phyloP scores from a whole-genome alignment of 169 alveolate species.

The Cryptosporidium sp. region DNA sequence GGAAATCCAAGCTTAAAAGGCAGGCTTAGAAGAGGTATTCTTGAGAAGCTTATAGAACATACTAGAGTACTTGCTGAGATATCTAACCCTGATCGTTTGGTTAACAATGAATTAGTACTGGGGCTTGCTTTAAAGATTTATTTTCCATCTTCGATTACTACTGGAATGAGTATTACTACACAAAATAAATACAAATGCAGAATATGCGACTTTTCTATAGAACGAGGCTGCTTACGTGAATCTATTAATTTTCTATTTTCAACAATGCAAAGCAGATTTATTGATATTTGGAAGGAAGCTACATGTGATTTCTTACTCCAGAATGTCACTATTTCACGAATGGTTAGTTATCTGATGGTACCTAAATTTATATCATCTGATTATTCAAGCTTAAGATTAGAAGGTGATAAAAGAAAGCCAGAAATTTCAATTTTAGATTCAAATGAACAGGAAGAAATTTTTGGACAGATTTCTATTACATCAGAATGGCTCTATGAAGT shows the following conservation, averaged over 20 bases:
- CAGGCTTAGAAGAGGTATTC: not conserved
- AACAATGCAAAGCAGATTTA: conserved; percentile 28
- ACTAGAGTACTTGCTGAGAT: conserved; percentile 26
- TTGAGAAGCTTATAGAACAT: conserved; percentile 12
- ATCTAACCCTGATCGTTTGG: not conserved
- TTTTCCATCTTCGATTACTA: conserved; percentile 43
- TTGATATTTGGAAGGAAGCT: conserved; percentile 52
- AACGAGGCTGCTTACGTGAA: not conserved
- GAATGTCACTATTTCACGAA: conserved; percentile 19
- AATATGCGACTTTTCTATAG: conserved; percentile 10
- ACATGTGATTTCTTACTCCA: conserved; percentile 49
- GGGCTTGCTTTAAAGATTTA: conserved; percentile 20
- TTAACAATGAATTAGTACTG: not conserved
- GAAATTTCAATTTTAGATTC: conserved; percentile 27
- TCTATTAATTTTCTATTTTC: conserved; percentile 45
- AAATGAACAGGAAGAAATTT: conserved; percentile 6
- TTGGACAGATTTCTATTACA: conserved; percentile 13
- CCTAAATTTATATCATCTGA: conserved; percentile 39
- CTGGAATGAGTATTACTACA: not conserved
- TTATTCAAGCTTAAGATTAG: not conserved
- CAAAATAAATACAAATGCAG: conserved; percentile 11
- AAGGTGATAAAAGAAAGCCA: not conserved
- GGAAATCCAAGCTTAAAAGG: not conserved
- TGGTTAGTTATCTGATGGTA: conserved; percentile 33
- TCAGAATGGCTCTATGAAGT: conserved; percentile 34